Evolutionary conservation across 306 rosid genomes (phyloP).

Genomic region (Cucurbita ficifolia): DNA sequence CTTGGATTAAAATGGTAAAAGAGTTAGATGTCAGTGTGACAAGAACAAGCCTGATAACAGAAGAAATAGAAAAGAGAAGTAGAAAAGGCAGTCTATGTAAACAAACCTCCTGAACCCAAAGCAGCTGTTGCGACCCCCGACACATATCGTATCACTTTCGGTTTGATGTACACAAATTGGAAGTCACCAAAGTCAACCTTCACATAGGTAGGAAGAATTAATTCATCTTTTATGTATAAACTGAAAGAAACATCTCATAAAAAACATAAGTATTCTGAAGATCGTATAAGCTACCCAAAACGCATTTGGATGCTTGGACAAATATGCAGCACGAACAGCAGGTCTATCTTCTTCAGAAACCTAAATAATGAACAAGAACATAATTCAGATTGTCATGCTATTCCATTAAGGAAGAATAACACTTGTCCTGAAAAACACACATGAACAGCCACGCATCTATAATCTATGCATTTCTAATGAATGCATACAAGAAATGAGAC

Average conservation of each 20-base stretch:
- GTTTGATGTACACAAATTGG: conserved; percentile 68
- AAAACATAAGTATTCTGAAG: not conserved
- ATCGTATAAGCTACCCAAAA: conserved; percentile 56
- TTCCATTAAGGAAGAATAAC: not conserved
- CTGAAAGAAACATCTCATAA: not conserved
- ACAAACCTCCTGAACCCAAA: conserved; percentile 95
- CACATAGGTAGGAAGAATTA: conserved; percentile 16
- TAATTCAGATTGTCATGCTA: not conserved
- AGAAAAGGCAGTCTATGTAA: conserved; percentile 1
- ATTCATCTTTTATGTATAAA: not conserved
- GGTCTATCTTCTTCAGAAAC: conserved; percentile 54
- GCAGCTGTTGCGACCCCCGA: conserved; percentile 89
- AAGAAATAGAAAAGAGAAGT: not conserved
- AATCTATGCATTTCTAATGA: not conserved
- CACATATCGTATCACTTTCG: conserved; percentile 58
- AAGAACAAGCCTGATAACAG: not conserved
- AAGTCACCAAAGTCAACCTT: conserved; percentile 99
- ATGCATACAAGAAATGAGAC: conserved; percentile 1
- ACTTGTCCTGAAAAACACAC: not conserved
- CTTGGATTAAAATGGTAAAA: not conserved
- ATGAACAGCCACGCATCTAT: not conserved
- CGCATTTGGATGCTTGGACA: conserved; percentile 78
- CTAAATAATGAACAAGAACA: conserved; percentile 21
- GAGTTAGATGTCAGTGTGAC: not conserved
- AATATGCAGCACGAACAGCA: conserved; percentile 61